Evolutionary conservation across 31 red algal species (phyloP).

Genomic region (Odonthalia washingtoniensis): DNA sequence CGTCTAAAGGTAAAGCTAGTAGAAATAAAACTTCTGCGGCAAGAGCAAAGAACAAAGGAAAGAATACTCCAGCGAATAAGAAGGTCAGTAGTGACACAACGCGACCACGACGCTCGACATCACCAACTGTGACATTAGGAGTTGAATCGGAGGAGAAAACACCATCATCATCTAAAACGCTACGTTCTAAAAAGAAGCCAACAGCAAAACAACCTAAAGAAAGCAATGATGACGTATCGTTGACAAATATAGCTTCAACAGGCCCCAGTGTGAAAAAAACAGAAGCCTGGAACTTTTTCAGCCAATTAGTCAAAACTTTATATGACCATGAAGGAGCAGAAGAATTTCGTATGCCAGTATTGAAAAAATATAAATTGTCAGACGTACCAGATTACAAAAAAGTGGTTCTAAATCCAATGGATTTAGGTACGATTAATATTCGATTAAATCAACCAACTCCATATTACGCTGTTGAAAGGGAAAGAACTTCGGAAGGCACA

Average conservation of each 20-base stretch:
- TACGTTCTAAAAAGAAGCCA: too few species aligned
- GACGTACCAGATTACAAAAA: constrained; percentile 78
- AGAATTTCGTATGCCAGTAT: constrained; percentile 68
- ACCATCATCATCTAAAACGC: not conserved
- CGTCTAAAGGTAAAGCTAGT: not conserved
- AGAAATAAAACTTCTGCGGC: not conserved
- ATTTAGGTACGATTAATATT: constrained; percentile 82
- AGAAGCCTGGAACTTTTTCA: constrained; percentile 45
- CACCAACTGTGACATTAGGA: not conserved
- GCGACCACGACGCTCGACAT: not conserved
- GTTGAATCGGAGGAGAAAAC: not conserved
- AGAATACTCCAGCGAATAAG: not conserved
- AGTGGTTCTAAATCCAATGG: constrained; percentile 87
- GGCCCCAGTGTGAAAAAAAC: not conserved
- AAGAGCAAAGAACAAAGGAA: not conserved
- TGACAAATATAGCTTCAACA: not conserved
- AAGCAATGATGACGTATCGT: not conserved
- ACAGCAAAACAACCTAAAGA: not conserved
- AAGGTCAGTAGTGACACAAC: not conserved
- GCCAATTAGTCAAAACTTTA: not conserved
- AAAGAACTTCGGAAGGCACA: constrained; percentile 12
- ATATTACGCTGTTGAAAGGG: too few species aligned
- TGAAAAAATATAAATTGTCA: constrained; percentile 54
- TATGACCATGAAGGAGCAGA: not conserved
- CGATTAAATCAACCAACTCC: constrained; percentile 24